Conservation (phyloP, 305 asterid species). For the Petunia hybrid region DNA sequence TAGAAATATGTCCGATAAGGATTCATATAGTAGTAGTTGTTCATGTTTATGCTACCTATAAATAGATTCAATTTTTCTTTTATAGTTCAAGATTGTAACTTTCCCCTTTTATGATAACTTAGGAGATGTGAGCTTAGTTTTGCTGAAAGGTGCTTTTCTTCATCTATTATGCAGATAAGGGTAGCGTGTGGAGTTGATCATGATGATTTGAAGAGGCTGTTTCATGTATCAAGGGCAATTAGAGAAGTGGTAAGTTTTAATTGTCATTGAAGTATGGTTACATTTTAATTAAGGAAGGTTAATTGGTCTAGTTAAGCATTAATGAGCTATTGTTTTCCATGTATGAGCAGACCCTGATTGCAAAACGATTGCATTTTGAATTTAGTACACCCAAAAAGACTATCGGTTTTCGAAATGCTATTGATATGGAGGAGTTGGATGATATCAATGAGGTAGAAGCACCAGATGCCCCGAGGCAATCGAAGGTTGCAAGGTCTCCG, state of each 20-base stretch:
- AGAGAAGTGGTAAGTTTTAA: slow-evolving; percentile 66
- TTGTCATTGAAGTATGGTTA: neutral
- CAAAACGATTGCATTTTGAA: slow-evolving; percentile 71
- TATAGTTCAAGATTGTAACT: neutral
- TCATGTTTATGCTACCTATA: neutral
- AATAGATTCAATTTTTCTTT: neutral
- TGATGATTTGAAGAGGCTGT: slow-evolving; percentile 51
- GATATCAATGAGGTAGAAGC: slow-evolving; percentile 53
- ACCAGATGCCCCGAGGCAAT: slow-evolving; percentile 74
- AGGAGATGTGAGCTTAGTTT: neutral
- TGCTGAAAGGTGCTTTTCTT: slow-evolving; percentile 10
- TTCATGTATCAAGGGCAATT: slow-evolving; percentile 59
- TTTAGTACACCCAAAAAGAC: slow-evolving; percentile 72
- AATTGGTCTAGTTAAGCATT: neutral
- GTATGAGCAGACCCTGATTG: slow-evolving; percentile 67
- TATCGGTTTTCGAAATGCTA: slow-evolving; percentile 39
- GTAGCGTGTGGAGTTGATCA: slow-evolving; percentile 52
- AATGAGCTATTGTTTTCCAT: neutral
- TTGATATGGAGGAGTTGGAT: slow-evolving; percentile 31
- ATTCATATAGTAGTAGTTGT: neutral
- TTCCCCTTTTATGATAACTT: neutral
- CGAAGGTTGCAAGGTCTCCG: slow-evolving; percentile 50
- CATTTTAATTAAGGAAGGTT: neutral
- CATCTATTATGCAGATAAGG: slow-evolving; percentile 42
- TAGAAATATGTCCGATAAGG: too few species aligned